Conservation (phyloP, 345 rosid genomes). For the Adansonia digitata region DNA sequence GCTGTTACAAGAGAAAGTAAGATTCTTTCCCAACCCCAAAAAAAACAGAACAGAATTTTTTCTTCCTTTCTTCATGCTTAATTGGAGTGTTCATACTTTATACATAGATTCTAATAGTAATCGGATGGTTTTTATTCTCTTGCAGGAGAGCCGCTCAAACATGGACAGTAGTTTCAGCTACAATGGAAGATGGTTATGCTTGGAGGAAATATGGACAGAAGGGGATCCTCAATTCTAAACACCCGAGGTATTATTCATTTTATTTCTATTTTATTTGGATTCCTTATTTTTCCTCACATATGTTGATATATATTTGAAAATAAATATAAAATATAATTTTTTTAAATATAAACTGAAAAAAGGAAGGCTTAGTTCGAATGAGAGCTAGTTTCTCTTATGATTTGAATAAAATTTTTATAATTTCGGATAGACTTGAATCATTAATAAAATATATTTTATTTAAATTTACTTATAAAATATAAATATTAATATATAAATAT, state of each 20-base stretch:
- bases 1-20: constrained; percentile 83
- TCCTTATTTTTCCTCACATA: no score
- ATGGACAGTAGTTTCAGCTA: constrained; percentile 29
- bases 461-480: no score
- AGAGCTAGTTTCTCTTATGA: no score
- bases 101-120: neutral
- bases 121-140: neutral
- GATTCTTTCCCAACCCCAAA: neutral
- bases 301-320: no score
- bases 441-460: no score
- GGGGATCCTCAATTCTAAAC: constrained; percentile 54
- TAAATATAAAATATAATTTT: no score
- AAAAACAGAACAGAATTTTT: neutral
- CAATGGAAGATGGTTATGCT: constrained; percentile 44
- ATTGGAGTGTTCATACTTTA: neutral
- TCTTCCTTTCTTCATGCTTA: neutral
- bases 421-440: no score
- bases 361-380: no score
- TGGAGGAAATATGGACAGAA: constrained; percentile 98
- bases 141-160: constrained; percentile 48
- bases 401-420: no score
- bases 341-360: no score
- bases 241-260: constrained; percentile 53
- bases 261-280: no score
- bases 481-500: no score